phyloP scores from a whole-genome alignment of 2,329 filamentous ascomycete species.

The Diaporthe eres region DNA sequence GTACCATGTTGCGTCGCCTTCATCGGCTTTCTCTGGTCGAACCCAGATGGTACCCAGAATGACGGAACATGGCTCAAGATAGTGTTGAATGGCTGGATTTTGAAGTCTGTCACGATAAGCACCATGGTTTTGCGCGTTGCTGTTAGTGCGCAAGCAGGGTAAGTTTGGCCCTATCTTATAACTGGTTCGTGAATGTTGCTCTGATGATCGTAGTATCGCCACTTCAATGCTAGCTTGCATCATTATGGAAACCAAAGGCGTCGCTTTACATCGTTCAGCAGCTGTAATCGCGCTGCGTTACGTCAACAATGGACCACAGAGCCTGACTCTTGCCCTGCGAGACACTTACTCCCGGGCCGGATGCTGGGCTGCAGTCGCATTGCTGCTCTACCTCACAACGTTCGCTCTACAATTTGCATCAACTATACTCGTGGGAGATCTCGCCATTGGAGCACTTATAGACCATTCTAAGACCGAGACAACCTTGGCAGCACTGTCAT shows the following conservation, averaged over 20 bases:
- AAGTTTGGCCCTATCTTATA: not conserved
- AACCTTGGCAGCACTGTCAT: not conserved
- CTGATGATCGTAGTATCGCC: not conserved
- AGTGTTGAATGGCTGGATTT: not conserved
- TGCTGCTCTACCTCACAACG: not conserved
- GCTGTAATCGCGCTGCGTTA: not conserved
- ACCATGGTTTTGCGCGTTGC: not conserved
- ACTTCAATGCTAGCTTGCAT: constrained; percentile 2
- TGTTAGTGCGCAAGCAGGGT: not conserved
- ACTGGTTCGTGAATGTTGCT: too few relatives aligned
- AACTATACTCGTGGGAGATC: not conserved
- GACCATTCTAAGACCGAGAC: not conserved
- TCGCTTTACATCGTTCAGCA: not conserved
- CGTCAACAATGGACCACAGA: not conserved
- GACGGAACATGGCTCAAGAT: not conserved
- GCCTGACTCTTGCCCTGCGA: not conserved
- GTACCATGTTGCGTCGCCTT: not conserved
- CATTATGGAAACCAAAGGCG: not conserved
- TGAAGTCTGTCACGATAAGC: not conserved
- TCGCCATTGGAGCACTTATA: not conserved
- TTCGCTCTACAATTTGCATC: constrained; percentile 2
- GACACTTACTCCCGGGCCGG: not conserved
- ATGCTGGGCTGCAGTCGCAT: not conserved
- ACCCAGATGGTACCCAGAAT: not conserved
- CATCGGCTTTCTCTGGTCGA: constrained; percentile 4